A percentile compares a stretch with the other conserved stretches of the same genome.
These are phyloP conservation scores for Sarocladiaceae sp. DNA, from an alignment of 2,329 filamentous ascomycete species.

Conservation along the genomic window DNA sequence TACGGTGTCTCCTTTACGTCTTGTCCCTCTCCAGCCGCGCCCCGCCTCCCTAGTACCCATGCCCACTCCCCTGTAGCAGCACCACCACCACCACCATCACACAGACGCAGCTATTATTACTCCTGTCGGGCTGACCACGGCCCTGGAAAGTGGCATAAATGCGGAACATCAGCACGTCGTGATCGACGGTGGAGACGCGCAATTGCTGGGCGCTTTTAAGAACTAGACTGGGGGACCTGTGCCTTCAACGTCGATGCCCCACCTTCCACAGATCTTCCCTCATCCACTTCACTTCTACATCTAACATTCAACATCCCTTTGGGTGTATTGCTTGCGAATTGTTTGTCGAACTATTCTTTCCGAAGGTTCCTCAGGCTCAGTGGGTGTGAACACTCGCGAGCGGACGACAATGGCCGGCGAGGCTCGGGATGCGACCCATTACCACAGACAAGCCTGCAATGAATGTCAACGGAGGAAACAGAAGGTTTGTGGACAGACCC, in stretches of 20 bases:
- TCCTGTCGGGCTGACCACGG: background rate
- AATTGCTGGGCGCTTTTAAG: background rate
- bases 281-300: background rate
- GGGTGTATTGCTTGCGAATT: too few relatives aligned
- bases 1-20: too few relatives aligned
- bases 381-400: too few relatives aligned
- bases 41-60: background rate
- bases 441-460: slow-evolving; percentile 29
- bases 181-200: slow-evolving; percentile 4
- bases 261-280: slow-evolving; percentile 1
- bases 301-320: background rate
- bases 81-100: too few relatives aligned
- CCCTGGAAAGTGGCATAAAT: background rate
- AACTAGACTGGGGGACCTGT: background rate
- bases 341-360: too few relatives aligned
- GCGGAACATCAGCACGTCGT: background rate
- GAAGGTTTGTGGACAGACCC: slow-evolving; percentile 24
- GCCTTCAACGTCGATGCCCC: slow-evolving; percentile 1
- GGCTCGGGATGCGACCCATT: background rate
- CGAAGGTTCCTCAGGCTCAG: too few relatives aligned
- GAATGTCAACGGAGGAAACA: slow-evolving; percentile 38
- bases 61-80: background rate
- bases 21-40: background rate
- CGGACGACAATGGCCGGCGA: background rate
- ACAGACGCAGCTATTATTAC: background rate